Evolutionary conservation across 2,329 filamentous ascomycete species (phyloP).

Genomic region (Ophiocordyceps sinensis): DNA sequence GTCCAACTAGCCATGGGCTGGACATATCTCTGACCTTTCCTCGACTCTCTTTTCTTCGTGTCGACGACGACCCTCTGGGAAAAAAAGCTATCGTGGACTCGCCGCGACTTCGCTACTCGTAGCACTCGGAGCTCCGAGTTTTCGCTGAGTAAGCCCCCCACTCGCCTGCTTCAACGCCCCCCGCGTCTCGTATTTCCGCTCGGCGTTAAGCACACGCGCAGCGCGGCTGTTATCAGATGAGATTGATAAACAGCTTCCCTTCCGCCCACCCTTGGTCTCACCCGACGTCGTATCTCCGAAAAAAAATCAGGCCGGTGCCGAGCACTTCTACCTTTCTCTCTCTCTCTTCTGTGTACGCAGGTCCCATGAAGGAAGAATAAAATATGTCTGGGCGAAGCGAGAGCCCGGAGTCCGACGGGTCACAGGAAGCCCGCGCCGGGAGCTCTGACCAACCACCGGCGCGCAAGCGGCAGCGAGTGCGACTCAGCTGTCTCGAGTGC

Average conservation of each 20-base stretch:
- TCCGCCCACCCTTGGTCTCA: constrained; percentile 4
- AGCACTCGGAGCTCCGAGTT: neutral
- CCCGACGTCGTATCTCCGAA: constrained; percentile 18
- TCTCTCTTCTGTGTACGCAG: too few relatives aligned
- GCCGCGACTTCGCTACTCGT: neutral
- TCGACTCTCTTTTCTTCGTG: too few relatives aligned
- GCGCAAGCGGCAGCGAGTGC: constrained; percentile 43
- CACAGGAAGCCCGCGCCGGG: constrained; percentile 12
- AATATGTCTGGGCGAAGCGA: constrained; percentile 19
- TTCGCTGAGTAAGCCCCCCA: neutral
- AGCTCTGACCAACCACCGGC: constrained; percentile 21
- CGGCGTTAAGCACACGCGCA: constrained; percentile 12
- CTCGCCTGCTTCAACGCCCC: neutral
- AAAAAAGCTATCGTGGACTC: neutral
- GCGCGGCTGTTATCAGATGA: constrained; percentile 20
- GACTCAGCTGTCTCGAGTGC: constrained; percentile 46
- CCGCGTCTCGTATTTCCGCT: constrained; percentile 17
- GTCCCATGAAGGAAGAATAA: neutral
- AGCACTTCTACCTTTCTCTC: too few relatives aligned
- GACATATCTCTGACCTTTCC: too few relatives aligned
- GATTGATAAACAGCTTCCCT: constrained; percentile 23
- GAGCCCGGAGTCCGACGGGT: constrained; percentile 22
- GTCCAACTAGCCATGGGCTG: too few relatives aligned
- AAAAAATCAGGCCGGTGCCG: neutral
- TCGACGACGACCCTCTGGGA: too few relatives aligned